Conservation (phyloP, 176 grass and related monocot species). For the Poa annua region DNA sequence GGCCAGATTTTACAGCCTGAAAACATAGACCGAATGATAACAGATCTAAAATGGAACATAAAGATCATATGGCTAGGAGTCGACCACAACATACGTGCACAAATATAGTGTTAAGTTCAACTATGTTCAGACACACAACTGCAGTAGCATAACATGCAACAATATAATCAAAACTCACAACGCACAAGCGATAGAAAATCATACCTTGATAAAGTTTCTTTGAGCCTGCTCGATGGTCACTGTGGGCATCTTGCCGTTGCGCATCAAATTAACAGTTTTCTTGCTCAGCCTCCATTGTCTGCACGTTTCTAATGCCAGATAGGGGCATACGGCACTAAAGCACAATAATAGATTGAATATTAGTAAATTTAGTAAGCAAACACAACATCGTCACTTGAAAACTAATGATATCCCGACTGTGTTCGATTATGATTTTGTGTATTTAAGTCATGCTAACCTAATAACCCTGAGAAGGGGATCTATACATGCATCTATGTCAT, state of each 20-base stretch:
- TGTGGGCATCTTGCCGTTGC: constrained; percentile 98
- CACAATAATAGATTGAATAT: constrained; percentile 37
- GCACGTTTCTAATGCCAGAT: constrained; percentile 97
- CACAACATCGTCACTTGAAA: constrained; percentile 7
- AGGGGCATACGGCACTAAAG: constrained; percentile 87
- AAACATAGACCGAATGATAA: constrained; percentile 47
- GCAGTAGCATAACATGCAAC: constrained; percentile 27
- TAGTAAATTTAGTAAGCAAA: constrained; percentile 28
- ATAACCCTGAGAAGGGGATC: not conserved
- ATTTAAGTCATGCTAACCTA: constrained; percentile 24
- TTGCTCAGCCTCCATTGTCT: constrained; percentile 97
- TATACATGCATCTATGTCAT: constrained; percentile 38
- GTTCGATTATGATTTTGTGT: constrained; percentile 5
- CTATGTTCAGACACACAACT: not conserved
- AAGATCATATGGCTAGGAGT: constrained; percentile 7
- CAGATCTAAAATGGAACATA: constrained; percentile 27
- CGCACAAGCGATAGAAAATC: constrained; percentile 23
- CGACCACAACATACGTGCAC: constrained; percentile 26
- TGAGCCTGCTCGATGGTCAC: constrained; percentile 99
- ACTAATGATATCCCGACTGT: not conserved
- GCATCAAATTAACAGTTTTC: constrained; percentile 98
- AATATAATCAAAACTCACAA: constrained; percentile 35
- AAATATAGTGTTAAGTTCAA: constrained; percentile 27
- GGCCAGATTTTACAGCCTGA: constrained; percentile 95
- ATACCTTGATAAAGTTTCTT: constrained; percentile 98